Base-by-base conservation (phyloP, 148 eudicot species). In the Rhododendron ovatum region DNA sequence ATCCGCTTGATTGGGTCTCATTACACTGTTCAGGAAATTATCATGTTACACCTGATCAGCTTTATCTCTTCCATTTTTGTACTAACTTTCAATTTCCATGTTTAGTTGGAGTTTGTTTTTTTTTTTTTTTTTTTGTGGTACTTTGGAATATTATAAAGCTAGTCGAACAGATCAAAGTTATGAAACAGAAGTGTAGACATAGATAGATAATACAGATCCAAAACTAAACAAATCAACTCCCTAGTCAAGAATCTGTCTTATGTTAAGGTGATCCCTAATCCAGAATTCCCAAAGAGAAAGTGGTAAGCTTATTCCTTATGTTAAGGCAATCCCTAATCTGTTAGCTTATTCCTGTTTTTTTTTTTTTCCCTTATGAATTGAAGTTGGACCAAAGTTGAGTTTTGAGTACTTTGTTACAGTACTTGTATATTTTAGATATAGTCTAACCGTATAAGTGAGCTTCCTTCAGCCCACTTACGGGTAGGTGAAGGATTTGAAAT, bases 401-500 rank as follows among this genome's bases (percentile, higher is more conserved):
- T 39, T 41, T 14, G 43, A 74, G 4, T 9, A 30, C 30, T 30
- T 74, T 33, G 37, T 18, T 39, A 24, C 11, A n/a, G 3, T 35
- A 35, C 7, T 45, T 79, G 11, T 24, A 2, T 18, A 37, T 5
- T 7, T 10, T 12, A 3, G 9, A 11, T 20, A 47, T 28, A 10
- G 47, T 30, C 22, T 82, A 85, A 55, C 18, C 53, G 41, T 78
- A 24, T 4, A 77, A 86, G 84, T 17, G 91, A 90, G 91, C 89
- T 90, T 84, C 83, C 89, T 90, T 90, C 89, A 90, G 91, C 76
- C 91, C 91, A 90, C 88, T 84, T 89, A 88, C 47, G 65, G 91
- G 79, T 69, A 48, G 86, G 88, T 22, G 24, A 77, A 86, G 87
- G 90, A 76, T 83, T 81, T 81, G 79, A 74, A 88, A 81, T 90